A percentile compares a stretch with the other conserved stretches of the same genome.
Conservation (phyloP, 2,329 filamentous ascomycete genomes). For the Colletotrichum caudatum region DNA sequence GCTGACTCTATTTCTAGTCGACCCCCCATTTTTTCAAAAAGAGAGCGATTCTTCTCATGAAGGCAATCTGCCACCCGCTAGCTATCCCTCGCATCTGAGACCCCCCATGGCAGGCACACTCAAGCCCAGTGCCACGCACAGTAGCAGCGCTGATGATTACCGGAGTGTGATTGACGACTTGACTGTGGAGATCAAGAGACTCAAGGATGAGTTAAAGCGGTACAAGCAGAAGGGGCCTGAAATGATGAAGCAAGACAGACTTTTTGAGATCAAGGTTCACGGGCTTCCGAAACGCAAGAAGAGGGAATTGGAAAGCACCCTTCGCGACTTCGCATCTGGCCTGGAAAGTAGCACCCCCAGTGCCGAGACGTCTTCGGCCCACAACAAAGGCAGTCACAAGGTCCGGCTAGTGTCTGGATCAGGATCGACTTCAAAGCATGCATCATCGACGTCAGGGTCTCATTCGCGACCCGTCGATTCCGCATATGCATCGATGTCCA, state of each 20-base stretch:
- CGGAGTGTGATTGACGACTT: conserved; percentile 89
- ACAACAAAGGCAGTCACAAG: conserved; percentile 57
- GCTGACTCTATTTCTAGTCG: conserved; percentile 50
- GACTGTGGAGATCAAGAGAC: conserved; percentile 83
- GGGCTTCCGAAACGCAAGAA: conserved; percentile 79
- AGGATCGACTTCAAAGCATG: conserved; percentile 62
- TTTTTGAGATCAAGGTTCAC: conserved; percentile 87
- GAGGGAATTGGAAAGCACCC: conserved; percentile 78
- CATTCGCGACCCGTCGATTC: conserved; percentile 69
- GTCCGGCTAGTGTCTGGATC: conserved; percentile 57
- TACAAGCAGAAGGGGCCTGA: conserved; percentile 76
- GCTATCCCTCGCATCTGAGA: conserved; percentile 44
- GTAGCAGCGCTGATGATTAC: conserved; percentile 78
- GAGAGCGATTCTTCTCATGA: conserved; percentile 65
- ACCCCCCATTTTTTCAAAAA: conserved; percentile 68
- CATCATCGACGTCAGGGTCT: conserved; percentile 65
- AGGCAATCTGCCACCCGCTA: conserved; percentile 47
- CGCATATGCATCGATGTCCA: conserved; percentile 77
- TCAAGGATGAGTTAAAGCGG: conserved; percentile 79
- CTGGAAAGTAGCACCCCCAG: conserved; percentile 47
- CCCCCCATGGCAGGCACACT: conserved; percentile 44
- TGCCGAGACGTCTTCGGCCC: conserved; percentile 63
- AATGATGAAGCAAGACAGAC: conserved; percentile 77
- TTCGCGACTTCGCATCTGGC: conserved; percentile 75
- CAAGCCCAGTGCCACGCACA: conserved; percentile 55